Evolutionary conservation across 2,329 filamentous ascomycete genomes (phyloP).

Genomic region (Aspergillus sp.): DNA sequence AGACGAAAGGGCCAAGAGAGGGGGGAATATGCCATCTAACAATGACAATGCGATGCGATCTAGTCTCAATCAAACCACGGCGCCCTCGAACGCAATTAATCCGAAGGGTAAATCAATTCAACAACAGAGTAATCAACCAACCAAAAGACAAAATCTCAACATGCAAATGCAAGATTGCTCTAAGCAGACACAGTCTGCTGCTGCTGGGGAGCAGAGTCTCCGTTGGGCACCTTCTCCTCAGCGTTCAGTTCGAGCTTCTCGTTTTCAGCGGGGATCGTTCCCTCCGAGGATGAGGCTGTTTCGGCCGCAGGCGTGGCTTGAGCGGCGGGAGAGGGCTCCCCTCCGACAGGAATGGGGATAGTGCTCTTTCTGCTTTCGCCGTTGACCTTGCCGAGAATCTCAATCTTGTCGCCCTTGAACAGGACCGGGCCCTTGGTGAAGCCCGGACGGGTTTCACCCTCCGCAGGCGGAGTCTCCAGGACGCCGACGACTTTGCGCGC

Average conservation of each 20-base stretch:
- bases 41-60: background rate
- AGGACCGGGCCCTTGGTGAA: constrained; percentile 37
- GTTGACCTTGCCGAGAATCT: constrained; percentile 34
- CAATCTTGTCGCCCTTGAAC: constrained; percentile 32
- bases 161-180: background rate
- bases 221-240: constrained; percentile 1
- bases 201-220: background rate
- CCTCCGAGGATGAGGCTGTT: background rate
- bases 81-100: constrained; percentile 1
- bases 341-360: constrained; percentile 22
- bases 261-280: background rate
- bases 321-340: background rate
- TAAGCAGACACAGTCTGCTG: background rate
- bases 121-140: no score
- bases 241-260: background rate
- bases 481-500: constrained; percentile 33
- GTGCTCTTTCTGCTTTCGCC: constrained; percentile 30
- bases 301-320: background rate
- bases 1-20: background rate
- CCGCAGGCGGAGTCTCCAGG: constrained; percentile 27
- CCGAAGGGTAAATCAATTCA: background rate
- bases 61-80: constrained; percentile 2
- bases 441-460: constrained; percentile 24
- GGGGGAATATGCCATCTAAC: no score
- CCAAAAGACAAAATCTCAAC: no score